Evolutionary conservation across 2,329 filamentous ascomycete genomes (phyloP).

Genomic region (Fusarium sp.): DNA sequence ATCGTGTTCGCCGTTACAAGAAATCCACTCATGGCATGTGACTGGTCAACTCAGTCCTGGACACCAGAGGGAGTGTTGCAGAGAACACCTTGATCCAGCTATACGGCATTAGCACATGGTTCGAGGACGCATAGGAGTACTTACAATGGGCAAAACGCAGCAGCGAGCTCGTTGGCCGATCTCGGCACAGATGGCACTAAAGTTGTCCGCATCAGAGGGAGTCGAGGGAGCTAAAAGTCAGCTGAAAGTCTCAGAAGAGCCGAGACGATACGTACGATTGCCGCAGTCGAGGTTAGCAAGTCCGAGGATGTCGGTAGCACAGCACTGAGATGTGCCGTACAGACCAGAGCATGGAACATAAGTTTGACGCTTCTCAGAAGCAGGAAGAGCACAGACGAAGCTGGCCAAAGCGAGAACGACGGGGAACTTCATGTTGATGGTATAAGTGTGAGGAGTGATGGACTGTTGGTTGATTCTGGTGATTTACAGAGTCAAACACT

Average conservation of each 20-base stretch:
- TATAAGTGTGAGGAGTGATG: neutral
- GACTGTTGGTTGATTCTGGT: neutral
- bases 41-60: constrained; percentile 32
- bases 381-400: constrained; percentile 41
- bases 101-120: neutral
- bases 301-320: constrained; percentile 69
- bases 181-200: constrained; percentile 58
- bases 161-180: constrained; percentile 67
- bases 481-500: neutral
- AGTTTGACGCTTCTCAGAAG: constrained; percentile 46
- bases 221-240: constrained; percentile 38
- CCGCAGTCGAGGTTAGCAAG: constrained; percentile 67
- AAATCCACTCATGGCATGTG: neutral
- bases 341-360: constrained; percentile 56
- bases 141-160: constrained; percentile 63
- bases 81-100: constrained; percentile 49
- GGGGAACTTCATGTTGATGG: constrained; percentile 48
- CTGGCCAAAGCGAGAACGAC: constrained; percentile 42
- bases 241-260: neutral
- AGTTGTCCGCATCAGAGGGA: constrained; percentile 53
- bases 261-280: constrained; percentile 53
- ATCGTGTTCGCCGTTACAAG: neutral
- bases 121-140: neutral
- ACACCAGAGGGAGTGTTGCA: constrained; percentile 49
- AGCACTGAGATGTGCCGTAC: constrained; percentile 63